These are phyloP conservation scores for Aureobasidium zeae DNA, from an alignment of 2,329 filamentous ascomycete species.

Conservation along the genomic window DNA sequence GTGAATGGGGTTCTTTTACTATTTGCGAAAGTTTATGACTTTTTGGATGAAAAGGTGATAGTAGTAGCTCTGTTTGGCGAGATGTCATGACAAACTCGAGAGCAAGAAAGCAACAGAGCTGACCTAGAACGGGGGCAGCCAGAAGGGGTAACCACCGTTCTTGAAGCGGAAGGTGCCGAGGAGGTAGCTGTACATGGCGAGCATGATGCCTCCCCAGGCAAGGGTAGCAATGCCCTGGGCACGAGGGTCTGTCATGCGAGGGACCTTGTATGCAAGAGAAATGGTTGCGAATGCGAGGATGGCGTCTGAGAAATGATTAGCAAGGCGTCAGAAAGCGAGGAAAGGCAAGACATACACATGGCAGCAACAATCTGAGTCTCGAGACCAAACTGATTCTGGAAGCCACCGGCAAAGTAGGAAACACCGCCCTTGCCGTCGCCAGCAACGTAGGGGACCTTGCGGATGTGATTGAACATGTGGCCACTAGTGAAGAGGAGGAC, in stretches of 20 bases:
- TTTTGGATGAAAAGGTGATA: too few species aligned
- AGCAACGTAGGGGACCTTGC: conserved; percentile 85
- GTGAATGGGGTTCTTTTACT: too few species aligned
- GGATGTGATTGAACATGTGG: conserved; percentile 99
- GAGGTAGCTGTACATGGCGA: conserved; percentile 85
- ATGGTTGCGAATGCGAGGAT: conserved; percentile 84
- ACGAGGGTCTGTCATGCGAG: conserved; percentile 69
- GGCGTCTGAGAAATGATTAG: conserved; percentile 46
- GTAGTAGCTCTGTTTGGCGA: too few species aligned
- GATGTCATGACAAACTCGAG: too few species aligned
- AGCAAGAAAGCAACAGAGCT: too few species aligned
- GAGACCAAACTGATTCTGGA: conserved; percentile 86
- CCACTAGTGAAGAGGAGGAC: conserved; percentile 91
- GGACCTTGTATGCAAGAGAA: conserved; percentile 82
- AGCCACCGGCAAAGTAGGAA: conserved; percentile 81
- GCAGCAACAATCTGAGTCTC: conserved; percentile 93
- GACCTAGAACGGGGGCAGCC: conserved; percentile 74
- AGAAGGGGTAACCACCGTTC: conserved; percentile 92
- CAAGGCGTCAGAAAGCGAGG: conserved; percentile 11
- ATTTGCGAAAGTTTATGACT: too few species aligned
- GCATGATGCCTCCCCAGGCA: conserved; percentile 66
- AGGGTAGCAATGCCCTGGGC: conserved; percentile 74
- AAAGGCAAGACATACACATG: conserved; percentile 59
- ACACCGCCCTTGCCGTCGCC: conserved; percentile 79
- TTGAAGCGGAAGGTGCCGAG: conserved; percentile 90